Conservation (phyloP, 2,329 filamentous ascomycete species). For the Teratosphaeria nubilosa region DNA sequence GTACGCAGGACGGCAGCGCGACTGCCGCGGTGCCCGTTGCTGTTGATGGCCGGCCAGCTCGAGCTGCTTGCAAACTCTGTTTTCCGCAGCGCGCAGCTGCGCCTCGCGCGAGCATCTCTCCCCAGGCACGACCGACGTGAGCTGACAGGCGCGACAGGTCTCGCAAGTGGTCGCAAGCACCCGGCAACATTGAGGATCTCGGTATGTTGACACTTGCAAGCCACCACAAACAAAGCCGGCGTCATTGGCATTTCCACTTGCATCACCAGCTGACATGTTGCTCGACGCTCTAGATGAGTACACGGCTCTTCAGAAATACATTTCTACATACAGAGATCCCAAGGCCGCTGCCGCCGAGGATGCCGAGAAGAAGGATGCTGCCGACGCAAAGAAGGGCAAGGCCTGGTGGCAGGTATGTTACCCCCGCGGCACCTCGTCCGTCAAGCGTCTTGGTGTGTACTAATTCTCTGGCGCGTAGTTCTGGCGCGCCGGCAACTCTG, state of each 20-base stretch:
- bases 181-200: constrained; percentile 33
- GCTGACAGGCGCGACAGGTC: constrained; percentile 13
- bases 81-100: too few species aligned
- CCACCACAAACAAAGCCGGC: constrained; percentile 1
- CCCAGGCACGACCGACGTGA: not conserved
- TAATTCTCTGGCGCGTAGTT: too few species aligned
- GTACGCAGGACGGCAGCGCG: constrained; percentile 6
- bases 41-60: not conserved
- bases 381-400: constrained; percentile 46
- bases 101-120: not conserved
- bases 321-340: constrained; percentile 55
- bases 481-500: constrained; percentile 37
- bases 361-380: constrained; percentile 33
- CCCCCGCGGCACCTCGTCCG: not conserved
- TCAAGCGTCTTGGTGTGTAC: too few species aligned
- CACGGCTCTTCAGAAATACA: constrained; percentile 55
- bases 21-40: not conserved
- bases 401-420: constrained; percentile 11
- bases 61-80: constrained; percentile 1
- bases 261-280: constrained; percentile 12
- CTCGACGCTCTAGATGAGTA: constrained; percentile 45
- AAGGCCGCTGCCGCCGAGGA: constrained; percentile 36
- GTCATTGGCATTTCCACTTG: not conserved
- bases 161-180: constrained; percentile 30
- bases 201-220: constrained; percentile 12